phyloP scores from a whole-genome alignment of 164 flowering plant genomes.

The Piper longum region DNA sequence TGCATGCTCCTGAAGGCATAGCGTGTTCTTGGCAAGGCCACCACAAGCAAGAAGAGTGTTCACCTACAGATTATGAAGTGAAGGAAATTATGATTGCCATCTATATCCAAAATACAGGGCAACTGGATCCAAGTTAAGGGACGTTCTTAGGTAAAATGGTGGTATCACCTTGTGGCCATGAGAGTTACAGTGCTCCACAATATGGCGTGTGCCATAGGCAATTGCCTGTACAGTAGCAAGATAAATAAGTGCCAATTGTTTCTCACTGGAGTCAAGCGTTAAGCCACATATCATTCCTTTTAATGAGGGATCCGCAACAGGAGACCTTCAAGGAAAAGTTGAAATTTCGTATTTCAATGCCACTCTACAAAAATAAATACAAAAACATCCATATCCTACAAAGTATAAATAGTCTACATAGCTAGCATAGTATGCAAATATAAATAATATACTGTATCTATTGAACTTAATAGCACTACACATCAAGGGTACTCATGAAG shows the following conservation, averaged over 20 bases:
- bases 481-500: no score
- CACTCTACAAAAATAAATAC: no score
- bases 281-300: slow-evolving; percentile 76
- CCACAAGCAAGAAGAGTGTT: slow-evolving; percentile 91
- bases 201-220: slow-evolving; percentile 97
- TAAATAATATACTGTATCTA: no score
- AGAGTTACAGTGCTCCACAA: slow-evolving; percentile 90
- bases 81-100: neutral
- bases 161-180: slow-evolving; percentile 74
- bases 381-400: no score
- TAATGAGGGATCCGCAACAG: slow-evolving; percentile 79
- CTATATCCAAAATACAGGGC: neutral
- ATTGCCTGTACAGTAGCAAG: slow-evolving; percentile 82
- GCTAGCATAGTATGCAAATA: no score
- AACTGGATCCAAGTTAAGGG: neutral
- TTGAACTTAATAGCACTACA: no score
- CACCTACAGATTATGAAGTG: slow-evolving; percentile 28
- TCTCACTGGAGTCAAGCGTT: slow-evolving; percentile 82
- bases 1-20: slow-evolving; percentile 86
- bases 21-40: slow-evolving; percentile 70
- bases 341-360: neutral
- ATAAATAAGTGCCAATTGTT: slow-evolving; percentile 72
- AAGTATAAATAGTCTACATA: no score
- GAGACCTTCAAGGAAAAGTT: slow-evolving; percentile 42
- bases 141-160: neutral